These are phyloP conservation scores for Rutstroemia sp. DNA, from an alignment of 2,329 filamentous ascomycete genomes.

Conservation along the genomic window DNA sequence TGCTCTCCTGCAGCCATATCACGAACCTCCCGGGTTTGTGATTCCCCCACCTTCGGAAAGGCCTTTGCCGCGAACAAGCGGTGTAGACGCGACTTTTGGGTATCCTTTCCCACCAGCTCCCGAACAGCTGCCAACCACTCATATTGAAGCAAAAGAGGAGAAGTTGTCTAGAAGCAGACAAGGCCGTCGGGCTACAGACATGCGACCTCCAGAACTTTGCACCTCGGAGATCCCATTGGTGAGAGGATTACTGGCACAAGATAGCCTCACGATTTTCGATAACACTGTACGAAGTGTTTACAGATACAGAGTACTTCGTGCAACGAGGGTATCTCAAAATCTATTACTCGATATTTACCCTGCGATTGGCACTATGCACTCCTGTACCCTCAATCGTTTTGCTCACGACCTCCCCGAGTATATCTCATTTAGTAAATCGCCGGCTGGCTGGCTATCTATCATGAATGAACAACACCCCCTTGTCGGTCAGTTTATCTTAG, in stretches of 20 bases:
- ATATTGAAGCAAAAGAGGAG: neutral
- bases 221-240: neutral
- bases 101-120: neutral
- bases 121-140: neutral
- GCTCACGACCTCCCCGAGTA: neutral
- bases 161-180: neutral
- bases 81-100: slow-evolving; percentile 3
- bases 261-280: slow-evolving; percentile 5
- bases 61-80: slow-evolving; percentile 5
- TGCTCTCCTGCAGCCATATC: neutral
- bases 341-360: too few species aligned
- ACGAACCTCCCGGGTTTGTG: neutral
- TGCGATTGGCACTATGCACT: too few species aligned
- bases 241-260: neutral
- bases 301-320: neutral
- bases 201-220: neutral
- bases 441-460: neutral
- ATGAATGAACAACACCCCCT: slow-evolving; percentile 3
- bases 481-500: slow-evolving; percentile 13
- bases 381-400: neutral
- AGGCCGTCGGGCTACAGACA: neutral
- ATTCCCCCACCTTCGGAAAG: neutral
- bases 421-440: neutral
- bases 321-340: neutral
- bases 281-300: neutral